Base-by-base conservation (phyloP, 306 rosid genomes). In the Amphicarpaea edgeworthii region DNA sequence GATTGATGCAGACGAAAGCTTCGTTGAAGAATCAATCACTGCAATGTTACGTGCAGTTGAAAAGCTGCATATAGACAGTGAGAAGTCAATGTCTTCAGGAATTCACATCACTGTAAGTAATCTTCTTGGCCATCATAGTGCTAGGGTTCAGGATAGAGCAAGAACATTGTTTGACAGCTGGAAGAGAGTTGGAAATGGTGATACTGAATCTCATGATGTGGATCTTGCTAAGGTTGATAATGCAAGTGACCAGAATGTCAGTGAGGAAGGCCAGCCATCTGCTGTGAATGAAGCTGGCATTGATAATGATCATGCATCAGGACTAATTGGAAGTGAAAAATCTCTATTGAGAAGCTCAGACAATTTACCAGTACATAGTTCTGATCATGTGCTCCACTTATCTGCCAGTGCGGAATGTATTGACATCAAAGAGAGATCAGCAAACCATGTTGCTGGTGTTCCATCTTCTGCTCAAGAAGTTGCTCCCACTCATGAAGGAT, bases 31-130 rank as follows among this genome's bases (percentile, higher is more conserved):
- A 69, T 92, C 97, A 28, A 86, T 95, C 28, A 77, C 79, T 83
- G 87, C 93, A 73, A 63, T 95, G 74, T 72, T 95, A 83, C 88
- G 84, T 62, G 99, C 97, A 68, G 82, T 92, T 85, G 95, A 90
- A 83, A 90, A 84, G 81, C 85, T 95, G 78, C 89, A 85, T 67
- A 77, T 84, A 78, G 88, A 91, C 82, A 62, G 67, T 32, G 88
- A 89, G 81, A 89, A 76, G 79, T 85, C 96, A 64, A 59, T 80
- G 65, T 89, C 93, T 80, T 90, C 97, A 9, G 99, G 91, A 72
- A 86, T 95, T 80, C 28, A 12, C 80, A 85, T 67, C 65, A 85
- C 97, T 40, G 91, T 92, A n/a, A 80, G 83, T 81, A 82, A 78
- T 47, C 97, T 95, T 78, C 85, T 86, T 71, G 87, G 76, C 80